phyloP scores from a whole-genome alignment of 2,329 filamentous ascomycete species.

The Trichoderma atroviride region DNA sequence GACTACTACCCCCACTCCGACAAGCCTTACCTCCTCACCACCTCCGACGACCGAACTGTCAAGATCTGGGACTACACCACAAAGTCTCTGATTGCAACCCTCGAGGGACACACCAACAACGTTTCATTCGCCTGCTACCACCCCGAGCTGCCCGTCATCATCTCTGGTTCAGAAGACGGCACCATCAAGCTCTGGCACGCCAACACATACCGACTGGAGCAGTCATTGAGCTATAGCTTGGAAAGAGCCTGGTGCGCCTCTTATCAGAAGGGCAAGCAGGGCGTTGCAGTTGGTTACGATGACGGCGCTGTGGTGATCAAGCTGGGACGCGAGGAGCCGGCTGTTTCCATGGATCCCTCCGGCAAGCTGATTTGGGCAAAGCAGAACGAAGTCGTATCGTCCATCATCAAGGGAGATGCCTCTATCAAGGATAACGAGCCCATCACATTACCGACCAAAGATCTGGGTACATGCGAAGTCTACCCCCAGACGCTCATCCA shows the following conservation, averaged over 20 bases:
- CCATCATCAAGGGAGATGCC: conserved; percentile 88
- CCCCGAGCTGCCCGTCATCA: conserved; percentile 93
- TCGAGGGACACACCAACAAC: conserved; percentile 97
- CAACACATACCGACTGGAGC: conserved; percentile 94
- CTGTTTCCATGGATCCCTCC: conserved; percentile 94
- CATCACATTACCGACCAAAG: conserved; percentile 85
- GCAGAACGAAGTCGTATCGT: conserved; percentile 92
- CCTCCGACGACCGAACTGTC: conserved; percentile 92
- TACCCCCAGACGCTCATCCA: conserved; percentile 94
- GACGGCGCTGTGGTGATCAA: conserved; percentile 98
- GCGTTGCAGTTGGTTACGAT: conserved; percentile 93
- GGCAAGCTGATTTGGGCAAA: conserved; percentile 96
- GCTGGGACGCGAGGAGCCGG: conserved; percentile 94
- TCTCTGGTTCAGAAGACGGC: conserved; percentile 96
- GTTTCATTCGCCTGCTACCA: conserved; percentile 98
- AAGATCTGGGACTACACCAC: conserved; percentile 99
- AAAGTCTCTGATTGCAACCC: conserved; percentile 92
- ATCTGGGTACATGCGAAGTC: conserved; percentile 93
- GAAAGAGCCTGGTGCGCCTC: conserved; percentile 98
- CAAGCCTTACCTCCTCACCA: conserved; percentile 88
- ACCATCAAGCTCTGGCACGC: conserved; percentile 99
- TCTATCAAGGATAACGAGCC: conserved; percentile 85
- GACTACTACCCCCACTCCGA: conserved; percentile 81
- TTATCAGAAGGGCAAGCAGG: conserved; percentile 92
- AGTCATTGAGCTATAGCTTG: conserved; percentile 92